phyloP scores from a whole-genome alignment of 2,329 filamentous ascomycete species.

The Zasmidium citrigriseum region DNA sequence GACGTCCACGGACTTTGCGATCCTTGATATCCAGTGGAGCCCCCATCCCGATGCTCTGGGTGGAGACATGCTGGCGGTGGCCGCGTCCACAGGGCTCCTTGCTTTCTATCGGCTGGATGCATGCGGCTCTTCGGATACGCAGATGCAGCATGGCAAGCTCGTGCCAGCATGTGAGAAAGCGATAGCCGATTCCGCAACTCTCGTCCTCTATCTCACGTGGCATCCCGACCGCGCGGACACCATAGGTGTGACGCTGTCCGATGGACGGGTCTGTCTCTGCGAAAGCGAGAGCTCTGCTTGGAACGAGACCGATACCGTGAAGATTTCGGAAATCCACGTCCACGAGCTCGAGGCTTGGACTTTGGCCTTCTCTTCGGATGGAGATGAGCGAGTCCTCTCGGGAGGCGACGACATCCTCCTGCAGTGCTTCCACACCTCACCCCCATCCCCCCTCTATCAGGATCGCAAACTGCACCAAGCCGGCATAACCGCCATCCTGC shows the following conservation, averaged over 20 bases:
- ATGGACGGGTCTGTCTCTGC: constrained; percentile 57
- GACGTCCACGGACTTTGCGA: constrained; percentile 23
- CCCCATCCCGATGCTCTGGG: constrained; percentile 40
- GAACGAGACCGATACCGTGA: constrained; percentile 41
- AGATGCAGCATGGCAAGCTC: constrained; percentile 35
- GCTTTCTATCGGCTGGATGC: constrained; percentile 59
- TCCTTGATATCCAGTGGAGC: constrained; percentile 85
- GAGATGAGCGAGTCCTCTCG: constrained; percentile 52
- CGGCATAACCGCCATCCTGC: constrained; percentile 84
- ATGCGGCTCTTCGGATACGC: background rate
- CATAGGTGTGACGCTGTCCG: constrained; percentile 71
- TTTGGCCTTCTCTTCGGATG: constrained; percentile 54
- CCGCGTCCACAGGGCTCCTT: constrained; percentile 74
- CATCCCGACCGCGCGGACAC: constrained; percentile 58
- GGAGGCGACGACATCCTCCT: constrained; percentile 76
- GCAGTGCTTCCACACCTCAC: constrained; percentile 33
- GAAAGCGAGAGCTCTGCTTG: constrained; percentile 13
- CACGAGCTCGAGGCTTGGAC: constrained; percentile 73
- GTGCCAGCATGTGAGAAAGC: constrained; percentile 30
- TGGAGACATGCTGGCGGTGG: constrained; percentile 64
- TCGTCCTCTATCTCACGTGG: constrained; percentile 76
- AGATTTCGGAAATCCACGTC: constrained; percentile 28
- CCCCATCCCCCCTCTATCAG: constrained; percentile 35
- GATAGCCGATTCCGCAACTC: constrained; percentile 57
- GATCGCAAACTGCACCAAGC: constrained; percentile 69